Percentiles rank a stretch among this genome's conserved stretches.
Evolutionary conservation across 1,284 basidiomycete species (phyloP).

Genomic region (Moesziomyces antarcticus): DNA sequence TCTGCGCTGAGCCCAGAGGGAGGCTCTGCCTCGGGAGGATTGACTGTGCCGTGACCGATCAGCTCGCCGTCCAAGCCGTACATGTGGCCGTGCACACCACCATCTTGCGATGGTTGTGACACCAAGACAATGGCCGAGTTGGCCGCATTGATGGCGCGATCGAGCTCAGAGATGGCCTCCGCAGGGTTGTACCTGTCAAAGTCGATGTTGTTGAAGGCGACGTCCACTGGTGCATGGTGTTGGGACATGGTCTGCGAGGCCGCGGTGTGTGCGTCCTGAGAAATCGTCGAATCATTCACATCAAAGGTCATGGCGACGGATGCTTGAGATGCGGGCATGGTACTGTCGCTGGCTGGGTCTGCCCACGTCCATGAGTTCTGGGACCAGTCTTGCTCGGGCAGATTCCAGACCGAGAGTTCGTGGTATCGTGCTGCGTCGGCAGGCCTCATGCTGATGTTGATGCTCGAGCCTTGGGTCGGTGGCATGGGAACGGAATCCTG

Average conservation of each 20-base stretch:
- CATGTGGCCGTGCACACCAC: constrained; percentile 17
- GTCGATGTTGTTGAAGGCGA: not conserved
- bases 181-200: not conserved
- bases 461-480: not conserved
- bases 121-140: constrained; percentile 25
- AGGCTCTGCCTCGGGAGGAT: too few species aligned
- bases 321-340: too few species aligned
- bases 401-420: constrained; percentile 18
- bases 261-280: not conserved
- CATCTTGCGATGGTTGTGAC: constrained; percentile 12
- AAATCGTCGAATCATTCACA: too few species aligned
- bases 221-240: not conserved
- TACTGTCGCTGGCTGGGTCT: too few species aligned
- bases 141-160: not conserved
- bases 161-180: too few species aligned
- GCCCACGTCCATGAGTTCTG: not conserved
- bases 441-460: constrained; percentile 6
- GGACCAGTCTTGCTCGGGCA: constrained; percentile 15
- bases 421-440: constrained; percentile 1
- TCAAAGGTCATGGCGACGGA: too few species aligned
- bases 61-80: constrained; percentile 20
- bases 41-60: constrained; percentile 10
- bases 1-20: not conserved
- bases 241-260: not conserved
- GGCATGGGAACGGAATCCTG: not conserved